Base-by-base conservation (phyloP, 2,329 filamentous ascomycete genomes). In the Cladophialophora psammophila region DNA sequence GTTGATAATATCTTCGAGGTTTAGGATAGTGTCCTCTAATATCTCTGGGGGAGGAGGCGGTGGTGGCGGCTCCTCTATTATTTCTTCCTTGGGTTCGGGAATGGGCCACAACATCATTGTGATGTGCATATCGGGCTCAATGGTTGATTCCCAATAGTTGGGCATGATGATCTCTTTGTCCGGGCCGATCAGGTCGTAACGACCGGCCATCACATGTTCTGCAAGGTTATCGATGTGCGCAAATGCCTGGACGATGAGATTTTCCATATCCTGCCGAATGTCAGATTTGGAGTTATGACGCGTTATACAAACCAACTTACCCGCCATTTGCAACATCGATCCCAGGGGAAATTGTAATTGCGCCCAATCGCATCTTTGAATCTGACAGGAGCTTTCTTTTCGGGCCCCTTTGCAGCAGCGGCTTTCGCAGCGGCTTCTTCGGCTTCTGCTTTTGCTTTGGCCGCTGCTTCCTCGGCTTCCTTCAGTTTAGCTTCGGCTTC, bases 341-440 rank as follows among this genome's bases (percentile, higher is more conserved):
- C 88, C 80, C 90, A 97, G 1, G 94, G 94, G 75, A 97, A 97
- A 79, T 88, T 95, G 78, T 96, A 97, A 78, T 96, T 97, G 72
- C 94, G 87, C 36, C 92, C 92, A 15, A 97, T 88, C 0, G 93
- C 93, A 76, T 97, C 94, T 79, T 96, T 96, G 81, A 96, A 96
- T 72, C 90, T 90, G 77, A 97, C 92, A 2, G 91, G 92, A 52
- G 88, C 84, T 77, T 92, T 91, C 72, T 84, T 84, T 64, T 84
- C 82, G n/a, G 86, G 83, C 1, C 84, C 81, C n/a, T 78, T 75
- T 18, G 70, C 72, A 34, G 74, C 74, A 34, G 70, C 75, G n/a
- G 75, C 75, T 12, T 76, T 75, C 40, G 74, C 72, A 12, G 73
- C 69, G 8, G 76, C 74, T 32, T 74, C 74, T 36, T 73, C 69